phyloP scores from a whole-genome alignment of 805 yeast species.

The Ogataea zsoltii region DNA sequence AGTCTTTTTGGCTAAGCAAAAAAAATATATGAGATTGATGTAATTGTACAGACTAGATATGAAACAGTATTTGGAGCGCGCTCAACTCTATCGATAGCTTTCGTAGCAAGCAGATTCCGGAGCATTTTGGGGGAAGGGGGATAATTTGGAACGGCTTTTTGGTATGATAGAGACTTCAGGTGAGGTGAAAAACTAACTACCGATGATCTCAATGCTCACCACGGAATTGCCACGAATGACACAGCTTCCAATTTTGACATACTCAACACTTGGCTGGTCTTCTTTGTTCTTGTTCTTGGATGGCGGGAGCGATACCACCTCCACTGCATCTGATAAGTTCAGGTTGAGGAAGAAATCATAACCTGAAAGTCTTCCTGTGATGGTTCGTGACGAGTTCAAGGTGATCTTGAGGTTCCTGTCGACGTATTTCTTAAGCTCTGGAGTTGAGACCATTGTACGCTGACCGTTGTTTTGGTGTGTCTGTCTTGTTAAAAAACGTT shows the following conservation, averaged over 20 bases:
- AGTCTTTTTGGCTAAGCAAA: neutral
- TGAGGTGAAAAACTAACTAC: constrained; percentile 1
- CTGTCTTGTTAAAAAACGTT: no score
- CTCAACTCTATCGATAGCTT: neutral
- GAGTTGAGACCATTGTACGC: constrained; percentile 35
- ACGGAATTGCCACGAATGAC: constrained; percentile 57
- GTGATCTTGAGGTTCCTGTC: constrained; percentile 74
- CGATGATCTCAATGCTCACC: constrained; percentile 47
- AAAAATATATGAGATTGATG: neutral
- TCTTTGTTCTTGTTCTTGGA: constrained; percentile 6
- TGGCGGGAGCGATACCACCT: constrained; percentile 10
- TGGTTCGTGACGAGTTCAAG: constrained; percentile 74
- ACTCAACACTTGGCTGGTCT: constrained; percentile 16
- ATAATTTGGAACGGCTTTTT: no score
- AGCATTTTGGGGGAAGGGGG: no score
- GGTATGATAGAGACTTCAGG: no score
- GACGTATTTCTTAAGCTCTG: constrained; percentile 58
- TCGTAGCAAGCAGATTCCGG: neutral
- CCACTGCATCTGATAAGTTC: constrained; percentile 32
- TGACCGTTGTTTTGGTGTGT: no score
- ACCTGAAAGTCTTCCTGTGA: constrained; percentile 82
- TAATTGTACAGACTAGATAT: constrained; percentile 4
- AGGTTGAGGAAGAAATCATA: constrained; percentile 60
- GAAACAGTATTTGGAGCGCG: constrained; percentile 1
- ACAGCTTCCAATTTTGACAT: constrained; percentile 32